Evolutionary conservation across 352 stramenopile genomes (phyloP).

Genomic region (Phytopythium montanum): DNA sequence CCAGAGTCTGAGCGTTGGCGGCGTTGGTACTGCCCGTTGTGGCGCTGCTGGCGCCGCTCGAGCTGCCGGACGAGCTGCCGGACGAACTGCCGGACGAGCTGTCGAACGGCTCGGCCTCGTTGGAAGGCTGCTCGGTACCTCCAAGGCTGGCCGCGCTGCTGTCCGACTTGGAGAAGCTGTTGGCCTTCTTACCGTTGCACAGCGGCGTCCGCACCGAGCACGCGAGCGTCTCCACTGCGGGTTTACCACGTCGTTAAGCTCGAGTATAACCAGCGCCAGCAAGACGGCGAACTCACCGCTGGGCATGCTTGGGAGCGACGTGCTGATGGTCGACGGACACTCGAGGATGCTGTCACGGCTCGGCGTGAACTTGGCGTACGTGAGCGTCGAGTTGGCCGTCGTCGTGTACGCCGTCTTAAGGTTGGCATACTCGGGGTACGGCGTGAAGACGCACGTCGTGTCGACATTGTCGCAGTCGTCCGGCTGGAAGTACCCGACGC

Average conservation of each 20-base stretch:
- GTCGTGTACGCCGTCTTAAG: slow-evolving; percentile 75
- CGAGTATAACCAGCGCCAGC: background rate
- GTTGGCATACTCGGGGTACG: slow-evolving; percentile 70
- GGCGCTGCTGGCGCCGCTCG: background rate
- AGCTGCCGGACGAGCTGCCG: background rate
- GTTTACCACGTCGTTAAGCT: background rate
- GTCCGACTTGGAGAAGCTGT: too few species aligned
- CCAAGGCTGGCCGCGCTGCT: too few species aligned
- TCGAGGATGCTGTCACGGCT: slow-evolving; percentile 29
- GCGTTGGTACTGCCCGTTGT: background rate
- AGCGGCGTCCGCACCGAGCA: slow-evolving; percentile 46
- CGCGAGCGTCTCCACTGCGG: slow-evolving; percentile 34
- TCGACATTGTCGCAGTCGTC: slow-evolving; percentile 61
- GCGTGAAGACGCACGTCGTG: slow-evolving; percentile 46
- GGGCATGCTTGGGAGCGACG: slow-evolving; percentile 21
- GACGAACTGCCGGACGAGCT: too few species aligned
- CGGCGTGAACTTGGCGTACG: slow-evolving; percentile 28
- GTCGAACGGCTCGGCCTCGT: too few species aligned
- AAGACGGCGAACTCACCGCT: slow-evolving; percentile 17
- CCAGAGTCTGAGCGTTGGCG: background rate
- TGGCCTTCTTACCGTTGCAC: slow-evolving; percentile 55
- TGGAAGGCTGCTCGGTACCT: too few species aligned
- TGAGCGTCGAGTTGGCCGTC: slow-evolving; percentile 51
- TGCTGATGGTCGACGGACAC: slow-evolving; percentile 38
- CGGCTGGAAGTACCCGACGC: slow-evolving; percentile 68